phyloP scores from a whole-genome alignment of 1,139 yeast genomes.

The Hansenula lynferdii region DNA sequence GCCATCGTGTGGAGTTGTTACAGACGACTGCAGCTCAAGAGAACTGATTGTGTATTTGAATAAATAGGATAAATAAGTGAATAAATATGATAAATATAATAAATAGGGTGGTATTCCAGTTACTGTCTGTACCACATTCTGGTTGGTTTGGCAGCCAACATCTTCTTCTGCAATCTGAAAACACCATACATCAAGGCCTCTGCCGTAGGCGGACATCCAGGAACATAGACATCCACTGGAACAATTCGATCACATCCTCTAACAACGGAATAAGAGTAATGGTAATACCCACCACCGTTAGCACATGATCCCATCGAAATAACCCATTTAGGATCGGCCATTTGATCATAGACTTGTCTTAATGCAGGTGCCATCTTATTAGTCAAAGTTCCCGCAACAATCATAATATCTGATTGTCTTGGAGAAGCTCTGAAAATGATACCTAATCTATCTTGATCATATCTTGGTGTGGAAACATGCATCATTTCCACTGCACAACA shows the following conservation, averaged over 20 bases:
- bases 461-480: conserved; percentile 91
- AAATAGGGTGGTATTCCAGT: no score
- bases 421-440: conserved; percentile 94
- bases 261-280: conserved; percentile 83
- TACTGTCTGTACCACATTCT: conserved; percentile 83
- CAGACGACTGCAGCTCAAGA: no score
- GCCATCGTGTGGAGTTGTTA: no score
- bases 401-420: conserved; percentile 90
- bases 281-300: conserved; percentile 92
- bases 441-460: conserved; percentile 91
- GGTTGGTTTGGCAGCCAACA: conserved; percentile 76
- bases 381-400: conserved; percentile 89
- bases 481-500: conserved; percentile 96
- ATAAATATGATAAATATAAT: no score
- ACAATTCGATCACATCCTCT: conserved; percentile 87
- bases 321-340: conserved; percentile 90
- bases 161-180: conserved; percentile 84
- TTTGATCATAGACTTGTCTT: conserved; percentile 90
- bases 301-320: conserved; percentile 96
- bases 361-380: conserved; percentile 94
- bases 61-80: no score
- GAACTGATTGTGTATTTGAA: no score
- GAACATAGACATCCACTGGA: conserved; percentile 88
- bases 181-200: conserved; percentile 92
- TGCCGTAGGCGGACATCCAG: conserved; percentile 91